Evolutionary conservation across 2,329 filamentous ascomycete genomes (phyloP), one percentile per base, ranked within the genome.

Genomic region (Huntiella savannae): DNA sequence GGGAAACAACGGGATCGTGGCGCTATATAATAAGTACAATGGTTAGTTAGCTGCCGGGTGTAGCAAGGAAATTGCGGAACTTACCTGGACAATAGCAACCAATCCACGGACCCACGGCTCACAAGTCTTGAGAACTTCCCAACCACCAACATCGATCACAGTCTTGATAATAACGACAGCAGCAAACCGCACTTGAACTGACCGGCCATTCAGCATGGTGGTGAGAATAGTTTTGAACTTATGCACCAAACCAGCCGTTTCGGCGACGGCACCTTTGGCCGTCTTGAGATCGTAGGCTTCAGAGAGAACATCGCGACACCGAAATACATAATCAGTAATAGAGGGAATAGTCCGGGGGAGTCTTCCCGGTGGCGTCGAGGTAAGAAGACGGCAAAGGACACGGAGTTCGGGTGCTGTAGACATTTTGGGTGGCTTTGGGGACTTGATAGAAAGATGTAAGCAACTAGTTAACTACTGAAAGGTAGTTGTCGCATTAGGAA

Each of bases 91-190:
- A 46, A 93, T 73, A 1, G 72, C 71, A 44, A 95, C 62, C 32
- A 95, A 63, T n/a, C 75, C 77, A 53, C 73, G 69, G 51, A 91
- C 77, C 82, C 88, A 94, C 2, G 77, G 68, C 54, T 78, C 76
- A 33, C 74, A 75, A 45, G 75, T 76, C 52, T 78, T 76, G 49
- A 95, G 67, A 49, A 81, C 75, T 56, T 92, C 84, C 76, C 82
- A 85, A 40, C 85, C 85, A 17, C 86, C 86, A 36, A 81, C 75
- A 55, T 95, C 87, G 38, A 94, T 67, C 4, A 79, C 67, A 3
- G 82, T 74, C 63, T 95, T 95, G 60, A 86, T 73, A 42, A 95
- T 63, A 12, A 82, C 77, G 38, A 82, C 74, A 5, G 79, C 86
- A 13, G 78, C 72, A 64, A 88, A 92, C 55, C 84, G 75, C 38